Base-by-base conservation (phyloP, 495 filamentous ascomycete species). In the Lasiosphaeris hirsuta region DNA sequence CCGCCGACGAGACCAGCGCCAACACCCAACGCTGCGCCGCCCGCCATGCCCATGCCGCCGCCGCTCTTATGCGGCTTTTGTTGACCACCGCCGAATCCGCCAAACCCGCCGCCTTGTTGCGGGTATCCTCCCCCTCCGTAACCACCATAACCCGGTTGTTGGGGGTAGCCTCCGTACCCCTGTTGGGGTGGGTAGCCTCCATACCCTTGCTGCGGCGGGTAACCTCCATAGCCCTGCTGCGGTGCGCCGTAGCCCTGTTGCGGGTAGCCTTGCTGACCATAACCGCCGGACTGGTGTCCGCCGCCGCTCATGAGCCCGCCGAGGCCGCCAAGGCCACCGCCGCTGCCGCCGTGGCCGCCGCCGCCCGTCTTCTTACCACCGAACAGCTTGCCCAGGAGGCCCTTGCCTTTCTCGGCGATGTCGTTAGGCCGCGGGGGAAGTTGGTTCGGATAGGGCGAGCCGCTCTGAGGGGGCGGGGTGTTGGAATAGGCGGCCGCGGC, bases 1-100 rank as follows among this genome's bases (percentile, higher is more conserved):
- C 89, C 90, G 57, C 89, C 90, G 3, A 92, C 40, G 63, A 95
- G 58, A 52, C 90, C 90, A 54, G 85, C 90, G 45, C 89, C 90
- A 8, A 90, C 65, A 69, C 90, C 90, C 57, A 93, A 70, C 14
- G 89, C 90, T 8, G 86, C 88, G 23, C 82, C 88, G 44, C 88
- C 88, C 1, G 76, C 82, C 42, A 75, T 75, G 17, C 87, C 89
- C 76, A 90, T 78, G 0, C 86, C 85, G 41, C 77, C 68, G 40
- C 77, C 79, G 35, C 66, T 34, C 48, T 58, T 69, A 57, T 61
- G 68, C 14, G 40, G 33, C 35, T 49, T 61, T 43, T 18, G 48
- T 17, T 44, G 51, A 1, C 37, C 38, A 30, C 46, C 46, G 9
- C 49, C 52, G 10, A 19, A 42, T 0, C 37, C 38, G 2, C 51